Evolutionary conservation across 306 rosid genomes (phyloP).

Genomic region (Pachyrhizus erosus): DNA sequence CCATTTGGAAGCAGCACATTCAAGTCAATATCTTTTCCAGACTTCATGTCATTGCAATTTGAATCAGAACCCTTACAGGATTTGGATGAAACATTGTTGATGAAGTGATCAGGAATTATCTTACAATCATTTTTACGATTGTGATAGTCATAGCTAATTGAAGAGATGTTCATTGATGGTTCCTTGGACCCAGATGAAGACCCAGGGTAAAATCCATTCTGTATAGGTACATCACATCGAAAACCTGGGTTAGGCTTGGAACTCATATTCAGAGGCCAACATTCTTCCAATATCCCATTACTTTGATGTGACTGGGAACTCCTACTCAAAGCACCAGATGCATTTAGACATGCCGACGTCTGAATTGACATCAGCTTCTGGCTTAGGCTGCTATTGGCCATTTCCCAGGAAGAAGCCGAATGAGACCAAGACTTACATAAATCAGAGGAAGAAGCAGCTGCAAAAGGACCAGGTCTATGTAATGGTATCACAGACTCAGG

Average conservation of each 20-base stretch:
- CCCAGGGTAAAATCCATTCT: conserved; percentile 68
- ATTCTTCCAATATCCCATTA: conserved; percentile 64
- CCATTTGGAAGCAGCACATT: conserved; percentile 64
- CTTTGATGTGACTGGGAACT: conserved; percentile 65
- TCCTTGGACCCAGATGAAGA: conserved; percentile 74
- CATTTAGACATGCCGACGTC: conserved; percentile 56
- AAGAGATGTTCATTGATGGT: conserved; percentile 55
- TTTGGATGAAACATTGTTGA: conserved; percentile 51
- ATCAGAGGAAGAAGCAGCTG: conserved; percentile 58
- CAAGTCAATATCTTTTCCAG: conserved; percentile 74
- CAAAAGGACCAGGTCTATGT: conserved; percentile 52
- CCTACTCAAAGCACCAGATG: conserved; percentile 55
- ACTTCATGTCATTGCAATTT: conserved; percentile 54
- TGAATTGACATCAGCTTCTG: conserved; percentile 68
- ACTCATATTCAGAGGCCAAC: conserved; percentile 64
- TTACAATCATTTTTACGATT: conserved; percentile 53
- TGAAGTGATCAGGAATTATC: conserved; percentile 51
- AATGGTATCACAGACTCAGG: conserved; percentile 51
- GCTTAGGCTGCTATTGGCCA: conserved; percentile 62
- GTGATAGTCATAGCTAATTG: conserved; percentile 63
- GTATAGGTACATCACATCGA: conserved; percentile 56
- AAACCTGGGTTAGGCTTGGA: conserved; percentile 60
- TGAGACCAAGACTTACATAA: conserved; percentile 68
- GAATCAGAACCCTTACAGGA: conserved; percentile 60
- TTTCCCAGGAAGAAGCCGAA: conserved; percentile 78